Evolutionary conservation across 805 yeast species (phyloP), one percentile per base, ranked within the genome.

Genomic region (Maudiozyma pseudohumilis): DNA sequence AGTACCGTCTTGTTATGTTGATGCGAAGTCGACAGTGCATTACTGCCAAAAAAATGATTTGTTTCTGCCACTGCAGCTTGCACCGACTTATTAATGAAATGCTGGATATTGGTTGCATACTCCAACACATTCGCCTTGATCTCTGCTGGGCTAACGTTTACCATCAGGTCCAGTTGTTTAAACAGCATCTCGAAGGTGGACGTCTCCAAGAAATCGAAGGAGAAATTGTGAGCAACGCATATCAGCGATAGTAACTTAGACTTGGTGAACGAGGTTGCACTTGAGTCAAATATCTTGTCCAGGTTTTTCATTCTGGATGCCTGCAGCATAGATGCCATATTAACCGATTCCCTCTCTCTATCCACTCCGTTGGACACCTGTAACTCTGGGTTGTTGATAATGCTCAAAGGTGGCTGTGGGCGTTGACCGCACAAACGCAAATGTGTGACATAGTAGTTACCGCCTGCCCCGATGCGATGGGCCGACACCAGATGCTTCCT

Each of bases 151-250:
- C 27, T 22, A 12, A 40, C 15, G 5, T 23, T 13, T 20, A 23
- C 21, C 6, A 25, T 12, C 6, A 23, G 25, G 5, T 40, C 39
- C 22, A 42, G 22, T 10, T 16, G 22, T 10, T 34, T 13, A 5
- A 45, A 12, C 12, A 45, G 17, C 5, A 30, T 36, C 8, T 21
- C 21, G 17, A 45, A 41, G 13, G 39, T 12, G 12, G 35, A 15
- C 7, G 25, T 44, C 8, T 40, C 29, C 7, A 38, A 22, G 18
- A 40, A 35, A 3, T 38, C 21, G 9, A 40, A 29, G 6, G 46
- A 40, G 26, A 46, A 32, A 31, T 42, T 39, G 32, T 46, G 45
- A 4, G 46, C 29, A 6, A 39, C 44, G 17, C 45, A 31, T 7
- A 42, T 10, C 16, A 46, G n/a, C 7, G 50, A 24, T n/a, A 45